Conservation (phyloP, 768 basidiomycete species). For the Suillus subluteus region DNA sequence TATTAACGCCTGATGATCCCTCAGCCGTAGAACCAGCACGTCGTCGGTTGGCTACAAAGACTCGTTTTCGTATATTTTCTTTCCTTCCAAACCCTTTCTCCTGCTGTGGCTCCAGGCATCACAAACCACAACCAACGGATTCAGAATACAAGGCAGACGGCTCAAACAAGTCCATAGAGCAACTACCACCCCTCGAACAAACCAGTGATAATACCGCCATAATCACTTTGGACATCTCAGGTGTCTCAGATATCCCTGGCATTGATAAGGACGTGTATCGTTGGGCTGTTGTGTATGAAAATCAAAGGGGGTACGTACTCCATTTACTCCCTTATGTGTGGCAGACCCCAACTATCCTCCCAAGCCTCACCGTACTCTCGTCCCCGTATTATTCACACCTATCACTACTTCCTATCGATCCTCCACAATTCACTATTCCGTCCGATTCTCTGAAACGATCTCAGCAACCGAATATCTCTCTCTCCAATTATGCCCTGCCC, state of each 20-base stretch:
- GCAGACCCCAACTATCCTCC: slow-evolving; percentile 23
- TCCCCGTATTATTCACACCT: slow-evolving; percentile 70
- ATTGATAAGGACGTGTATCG: slow-evolving; percentile 56
- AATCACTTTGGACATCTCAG: slow-evolving; percentile 37
- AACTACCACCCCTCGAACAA: slow-evolving; percentile 7
- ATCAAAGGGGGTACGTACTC: slow-evolving; percentile 72
- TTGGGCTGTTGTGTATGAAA: slow-evolving; percentile 83
- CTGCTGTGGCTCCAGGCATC: slow-evolving; percentile 15
- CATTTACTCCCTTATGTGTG: slow-evolving; percentile 3
- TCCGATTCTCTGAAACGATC: slow-evolving; percentile 40
- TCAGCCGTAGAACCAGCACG: slow-evolving; percentile 49
- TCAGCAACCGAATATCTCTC: slow-evolving; percentile 57
- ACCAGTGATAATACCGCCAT: slow-evolving; percentile 18
- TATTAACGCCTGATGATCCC: slow-evolving; percentile 45
- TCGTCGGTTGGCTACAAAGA: slow-evolving; percentile 44
- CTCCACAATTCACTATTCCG: slow-evolving; percentile 73
- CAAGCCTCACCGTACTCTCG: slow-evolving; percentile 68
- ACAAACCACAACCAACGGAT: slow-evolving; percentile 9
- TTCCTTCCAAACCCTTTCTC: slow-evolving; percentile 37
- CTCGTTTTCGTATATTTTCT: slow-evolving; percentile 34
- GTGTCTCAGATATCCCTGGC: slow-evolving; percentile 29
- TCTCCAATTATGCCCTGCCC: slow-evolving; percentile 71
- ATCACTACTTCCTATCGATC: slow-evolving; percentile 73
- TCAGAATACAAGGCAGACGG: not conserved
- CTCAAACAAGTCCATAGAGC: slow-evolving; percentile 6